A percentile compares a stretch with the other conserved stretches of the same genome.
phyloP scores from a whole-genome alignment of 1,284 basidiomycete species.

The Cerioporus squamosus region DNA sequence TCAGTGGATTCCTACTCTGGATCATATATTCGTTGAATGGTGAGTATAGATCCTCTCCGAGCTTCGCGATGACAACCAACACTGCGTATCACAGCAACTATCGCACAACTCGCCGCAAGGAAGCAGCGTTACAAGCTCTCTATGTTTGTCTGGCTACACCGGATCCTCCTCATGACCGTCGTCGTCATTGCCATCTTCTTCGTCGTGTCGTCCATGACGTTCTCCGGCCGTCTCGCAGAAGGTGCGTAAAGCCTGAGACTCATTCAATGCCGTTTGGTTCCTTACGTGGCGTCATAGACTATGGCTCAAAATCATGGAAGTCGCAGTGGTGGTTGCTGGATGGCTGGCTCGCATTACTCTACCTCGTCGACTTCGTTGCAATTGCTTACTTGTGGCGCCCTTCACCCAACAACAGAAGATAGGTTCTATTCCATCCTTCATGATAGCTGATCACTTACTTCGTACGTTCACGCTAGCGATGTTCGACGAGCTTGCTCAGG shows the following conservation, averaged over 20 bases:
- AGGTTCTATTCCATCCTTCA: slow-evolving; percentile 41
- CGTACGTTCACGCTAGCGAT: slow-evolving; percentile 69
- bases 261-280: background rate
- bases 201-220: slow-evolving; percentile 88
- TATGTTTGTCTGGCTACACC: slow-evolving; percentile 87
- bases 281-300: slow-evolving; percentile 56
- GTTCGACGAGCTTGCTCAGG: slow-evolving; percentile 86
- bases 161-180: slow-evolving; percentile 87
- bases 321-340: slow-evolving; percentile 96
- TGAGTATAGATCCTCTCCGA: slow-evolving; percentile 35
- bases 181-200: slow-evolving; percentile 90
- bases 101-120: slow-evolving; percentile 79
- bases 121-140: slow-evolving; percentile 88
- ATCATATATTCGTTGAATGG: slow-evolving; percentile 90
- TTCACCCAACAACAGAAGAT: slow-evolving; percentile 90
- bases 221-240: slow-evolving; percentile 90
- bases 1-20: slow-evolving; percentile 96
- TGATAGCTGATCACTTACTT: slow-evolving; percentile 32
- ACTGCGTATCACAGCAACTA: slow-evolving; percentile 62
- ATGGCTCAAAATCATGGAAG: slow-evolving; percentile 92
- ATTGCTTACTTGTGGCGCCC: slow-evolving; percentile 96
- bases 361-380: slow-evolving; percentile 77
- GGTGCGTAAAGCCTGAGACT: slow-evolving; percentile 47
- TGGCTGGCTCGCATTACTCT: slow-evolving; percentile 91
- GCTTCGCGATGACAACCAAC: background rate